phyloP scores from a whole-genome alignment of 1,284 basidiomycete species.

The Singerocomus rubriflavus region DNA sequence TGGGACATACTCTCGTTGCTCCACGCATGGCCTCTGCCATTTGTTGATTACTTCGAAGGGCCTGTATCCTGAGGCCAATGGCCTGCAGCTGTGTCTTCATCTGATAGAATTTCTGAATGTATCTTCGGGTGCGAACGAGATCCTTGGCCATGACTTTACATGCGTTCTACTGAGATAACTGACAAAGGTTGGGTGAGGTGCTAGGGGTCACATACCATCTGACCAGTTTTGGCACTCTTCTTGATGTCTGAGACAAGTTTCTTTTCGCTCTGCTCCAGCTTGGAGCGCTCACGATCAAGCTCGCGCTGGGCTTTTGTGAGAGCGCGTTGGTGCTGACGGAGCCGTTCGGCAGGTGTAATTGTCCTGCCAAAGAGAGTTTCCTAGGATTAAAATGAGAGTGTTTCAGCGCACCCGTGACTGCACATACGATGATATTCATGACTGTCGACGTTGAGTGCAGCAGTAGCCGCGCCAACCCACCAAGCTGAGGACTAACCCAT shows the following conservation, averaged over 20 bases:
- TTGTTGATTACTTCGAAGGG: constrained; percentile 94
- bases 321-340: constrained; percentile 94
- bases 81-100: constrained; percentile 99
- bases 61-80: constrained; percentile 94
- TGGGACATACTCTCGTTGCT: constrained; percentile 77
- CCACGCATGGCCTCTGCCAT: constrained; percentile 99
- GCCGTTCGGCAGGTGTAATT: constrained; percentile 92
- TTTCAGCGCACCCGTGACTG: neutral
- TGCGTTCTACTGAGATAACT: constrained; percentile 64
- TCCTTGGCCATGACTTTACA: constrained; percentile 99
- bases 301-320: constrained; percentile 97
- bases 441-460: constrained; percentile 24
- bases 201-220: constrained; percentile 66
- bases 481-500: neutral
- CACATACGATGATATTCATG: constrained; percentile 74
- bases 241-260: constrained; percentile 93
- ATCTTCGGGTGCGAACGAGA: constrained; percentile 91
- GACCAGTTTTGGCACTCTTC: constrained; percentile 92
- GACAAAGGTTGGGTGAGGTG: constrained; percentile 7
- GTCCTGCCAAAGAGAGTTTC: constrained; percentile 93
- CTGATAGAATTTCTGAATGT: constrained; percentile 98
- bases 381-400: constrained; percentile 39
- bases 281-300: constrained; percentile 91
- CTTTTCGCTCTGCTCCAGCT: constrained; percentile 95
- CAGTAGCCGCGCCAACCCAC: constrained; percentile 16